Conservation (phyloP, 495 filamentous ascomycete genomes). For the Neurospora sp. region DNA sequence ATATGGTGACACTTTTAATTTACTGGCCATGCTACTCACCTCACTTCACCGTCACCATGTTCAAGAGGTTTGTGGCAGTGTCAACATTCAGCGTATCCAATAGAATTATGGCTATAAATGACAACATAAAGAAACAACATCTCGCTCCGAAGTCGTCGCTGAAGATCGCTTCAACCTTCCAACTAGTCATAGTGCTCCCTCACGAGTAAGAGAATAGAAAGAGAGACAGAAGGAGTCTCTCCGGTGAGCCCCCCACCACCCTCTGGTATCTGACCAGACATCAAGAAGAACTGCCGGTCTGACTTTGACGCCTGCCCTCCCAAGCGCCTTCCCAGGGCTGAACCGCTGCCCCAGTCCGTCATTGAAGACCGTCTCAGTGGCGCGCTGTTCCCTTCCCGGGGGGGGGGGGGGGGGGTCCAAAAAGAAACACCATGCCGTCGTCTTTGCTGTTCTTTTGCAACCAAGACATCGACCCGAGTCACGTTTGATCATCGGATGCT, state of each 20-base stretch:
- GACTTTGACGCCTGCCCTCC: not conserved
- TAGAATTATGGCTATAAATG: not conserved
- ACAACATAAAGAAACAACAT: not conserved
- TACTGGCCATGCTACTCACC: not conserved
- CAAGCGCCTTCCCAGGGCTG: not conserved
- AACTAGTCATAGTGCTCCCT: not conserved
- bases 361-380: not conserved
- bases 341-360: not conserved
- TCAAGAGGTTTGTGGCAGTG: not conserved
- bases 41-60: not conserved
- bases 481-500: not conserved
- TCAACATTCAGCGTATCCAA: not conserved
- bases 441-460: not conserved
- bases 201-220: not conserved
- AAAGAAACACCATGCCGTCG: not conserved
- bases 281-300: not conserved
- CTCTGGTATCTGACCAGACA: not conserved
- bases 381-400: not conserved
- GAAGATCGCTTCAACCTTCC: not conserved
- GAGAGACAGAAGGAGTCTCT: not conserved
- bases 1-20: not conserved
- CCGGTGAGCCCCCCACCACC: not conserved
- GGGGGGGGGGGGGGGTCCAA: no score
- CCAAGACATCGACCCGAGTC: not conserved
- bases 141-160: not conserved